These are phyloP conservation scores for Atractiella rhizophila DNA, from an alignment of 768 basidiomycete genomes.

Conservation along the genomic window DNA sequence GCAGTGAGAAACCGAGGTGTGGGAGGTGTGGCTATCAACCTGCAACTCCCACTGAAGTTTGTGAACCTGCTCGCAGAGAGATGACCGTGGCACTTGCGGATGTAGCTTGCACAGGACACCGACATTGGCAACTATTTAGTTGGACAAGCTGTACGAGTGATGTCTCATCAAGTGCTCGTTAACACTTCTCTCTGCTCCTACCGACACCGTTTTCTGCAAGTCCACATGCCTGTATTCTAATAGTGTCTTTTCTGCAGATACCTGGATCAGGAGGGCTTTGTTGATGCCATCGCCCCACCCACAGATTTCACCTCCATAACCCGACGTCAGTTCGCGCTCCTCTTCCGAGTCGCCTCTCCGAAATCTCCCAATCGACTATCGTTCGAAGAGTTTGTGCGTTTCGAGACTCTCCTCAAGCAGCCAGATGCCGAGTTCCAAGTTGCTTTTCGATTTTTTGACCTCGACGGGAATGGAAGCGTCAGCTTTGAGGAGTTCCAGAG, in stretches of 20 bases:
- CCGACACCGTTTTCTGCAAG: too few species aligned
- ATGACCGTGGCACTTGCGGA: too few species aligned
- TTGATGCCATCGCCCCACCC: constrained; percentile 77
- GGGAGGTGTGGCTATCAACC: too few species aligned
- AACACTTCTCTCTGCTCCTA: too few species aligned
- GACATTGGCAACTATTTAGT: too few species aligned
- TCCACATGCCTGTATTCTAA: background rate
- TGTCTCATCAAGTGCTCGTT: too few species aligned
- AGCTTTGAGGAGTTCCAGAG: constrained; percentile 84
- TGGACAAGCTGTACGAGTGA: too few species aligned
- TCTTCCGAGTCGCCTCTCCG: constrained; percentile 69
- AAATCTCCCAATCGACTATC: constrained; percentile 49
- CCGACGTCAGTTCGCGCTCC: constrained; percentile 61
- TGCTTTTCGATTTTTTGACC: constrained; percentile 21
- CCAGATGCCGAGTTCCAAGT: constrained; percentile 23
- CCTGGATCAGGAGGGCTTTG: constrained; percentile 64
- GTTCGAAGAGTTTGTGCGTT: constrained; percentile 90
- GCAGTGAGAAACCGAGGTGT: too few species aligned
- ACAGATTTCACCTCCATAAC: constrained; percentile 65
- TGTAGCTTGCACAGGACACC: too few species aligned
- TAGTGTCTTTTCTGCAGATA: constrained; percentile 31
- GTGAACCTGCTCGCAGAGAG: too few species aligned
- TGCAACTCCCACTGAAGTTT: too few species aligned
- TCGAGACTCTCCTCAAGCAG: constrained; percentile 73
- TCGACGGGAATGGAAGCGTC: constrained; percentile 76